Conservation (phyloP, 768 basidiomycete genomes). For the Boletus pseudopeckii region DNA sequence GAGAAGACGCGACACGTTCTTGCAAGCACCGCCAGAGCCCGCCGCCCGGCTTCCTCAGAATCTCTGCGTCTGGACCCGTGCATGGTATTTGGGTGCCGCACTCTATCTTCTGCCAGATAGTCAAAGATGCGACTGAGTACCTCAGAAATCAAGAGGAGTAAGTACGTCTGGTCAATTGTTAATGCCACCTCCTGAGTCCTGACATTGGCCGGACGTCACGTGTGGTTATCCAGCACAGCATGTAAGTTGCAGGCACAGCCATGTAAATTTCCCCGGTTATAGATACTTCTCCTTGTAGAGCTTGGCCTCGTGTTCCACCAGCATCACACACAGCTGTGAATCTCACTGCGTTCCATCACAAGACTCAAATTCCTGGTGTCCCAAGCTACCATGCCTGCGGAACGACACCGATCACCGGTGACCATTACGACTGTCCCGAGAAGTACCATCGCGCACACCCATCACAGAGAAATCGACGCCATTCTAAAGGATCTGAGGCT, state of each 20-base stretch:
- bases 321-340: too few species aligned
- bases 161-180: too few species aligned
- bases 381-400: not conserved
- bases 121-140: not conserved
- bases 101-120: not conserved
- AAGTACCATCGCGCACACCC: slow-evolving; percentile 15
- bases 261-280: too few species aligned
- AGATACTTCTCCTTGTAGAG: too few species aligned
- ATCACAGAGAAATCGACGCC: slow-evolving; percentile 46
- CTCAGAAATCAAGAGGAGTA: too few species aligned
- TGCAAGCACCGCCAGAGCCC: slow-evolving; percentile 9
- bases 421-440: slow-evolving; percentile 16
- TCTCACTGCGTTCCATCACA: not conserved
- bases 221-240: too few species aligned
- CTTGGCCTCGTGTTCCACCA: too few species aligned
- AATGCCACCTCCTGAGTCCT: too few species aligned
- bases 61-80: not conserved
- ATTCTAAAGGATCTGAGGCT: slow-evolving; percentile 59
- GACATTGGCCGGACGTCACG: not conserved
- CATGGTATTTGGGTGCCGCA: not conserved
- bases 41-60: not conserved
- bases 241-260: too few species aligned
- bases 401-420: slow-evolving; percentile 6
- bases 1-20: slow-evolving; percentile 13
- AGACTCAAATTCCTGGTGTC: not conserved